A percentile compares a stretch with the other conserved stretches of the same genome.
Evolutionary conservation across 208 protist genomes (phyloP).

Genomic region (Trypanosoma brucei): DNA sequence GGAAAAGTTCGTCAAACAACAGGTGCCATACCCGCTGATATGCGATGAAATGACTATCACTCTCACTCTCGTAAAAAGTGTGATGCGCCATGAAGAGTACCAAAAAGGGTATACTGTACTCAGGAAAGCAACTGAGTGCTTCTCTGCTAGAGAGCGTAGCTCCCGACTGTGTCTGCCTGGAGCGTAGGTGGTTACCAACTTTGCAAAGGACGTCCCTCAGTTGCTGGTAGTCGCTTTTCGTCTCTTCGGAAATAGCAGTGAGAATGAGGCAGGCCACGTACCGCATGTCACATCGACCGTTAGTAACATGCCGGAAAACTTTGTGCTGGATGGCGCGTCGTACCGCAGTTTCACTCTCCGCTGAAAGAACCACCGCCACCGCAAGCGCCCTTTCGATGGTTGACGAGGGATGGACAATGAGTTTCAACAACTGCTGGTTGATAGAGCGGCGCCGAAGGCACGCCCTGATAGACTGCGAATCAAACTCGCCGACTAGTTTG

Average conservation of each 20-base stretch:
- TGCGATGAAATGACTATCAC: constrained; percentile 39
- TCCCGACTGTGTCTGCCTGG: constrained; percentile 21
- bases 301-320: constrained; percentile 28
- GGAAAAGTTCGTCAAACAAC: constrained; percentile 77
- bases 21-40: constrained; percentile 83
- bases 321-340: constrained; percentile 55
- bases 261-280: constrained; percentile 65
- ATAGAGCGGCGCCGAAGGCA: constrained; percentile 37
- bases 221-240: constrained; percentile 37
- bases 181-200: constrained; percentile 48
- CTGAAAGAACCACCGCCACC: constrained; percentile 55
- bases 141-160: constrained; percentile 39
- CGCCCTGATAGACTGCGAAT: constrained; percentile 11
- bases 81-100: constrained; percentile 78
- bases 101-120: constrained; percentile 79
- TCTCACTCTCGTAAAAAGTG: constrained; percentile 59
- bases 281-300: constrained; percentile 54
- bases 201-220: constrained; percentile 39
- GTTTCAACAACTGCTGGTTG: constrained; percentile 53
- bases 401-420: constrained; percentile 36
- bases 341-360: constrained; percentile 53
- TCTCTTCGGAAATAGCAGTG: constrained; percentile 63
- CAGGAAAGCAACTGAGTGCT: constrained; percentile 62
- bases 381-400: constrained; percentile 60
- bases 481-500: constrained; percentile 10